Evolutionary conservation across 2,329 filamentous ascomycete species (phyloP), one percentile per base, ranked within the genome.

Genomic region (Trichoderma asperellum): DNA sequence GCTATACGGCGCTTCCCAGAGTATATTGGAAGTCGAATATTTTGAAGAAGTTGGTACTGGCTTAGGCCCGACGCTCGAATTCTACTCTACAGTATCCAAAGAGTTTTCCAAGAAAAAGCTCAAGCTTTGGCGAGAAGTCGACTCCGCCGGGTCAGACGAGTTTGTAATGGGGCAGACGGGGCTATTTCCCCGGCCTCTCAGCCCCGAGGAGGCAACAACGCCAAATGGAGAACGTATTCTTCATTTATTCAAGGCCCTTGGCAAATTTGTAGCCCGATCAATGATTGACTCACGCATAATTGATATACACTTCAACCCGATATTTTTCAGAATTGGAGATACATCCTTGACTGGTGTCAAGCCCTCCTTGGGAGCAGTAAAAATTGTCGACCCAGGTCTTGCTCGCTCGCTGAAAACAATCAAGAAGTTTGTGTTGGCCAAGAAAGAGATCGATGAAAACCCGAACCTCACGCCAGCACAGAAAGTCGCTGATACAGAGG

Each of bases 221-320:
- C 91, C 96, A 58, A 91, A 92, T 69, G 94, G 94, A n/a, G 92
- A 95, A 81, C 92, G 93, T 74, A 90, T 97, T 52, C 83, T 97
- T 40, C 91, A 96, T 74, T 83, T 97, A 21, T 99, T 97, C 84
- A 96, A 91, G 79, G 91, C 95, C 77, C 89, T 99, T 27, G 96
- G 96, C 74, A 98, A 97, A 77, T 99, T 99, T 78, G 94, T 98
- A 59, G 96, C 96, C 35, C 90, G 96, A 62, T 97, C 96, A 0
- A 98, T 99, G 96, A 91, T 99, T 65, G 96, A 99, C 78, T 97
- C 95, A 0, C 89, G 96, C 66, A 98, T 99, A 77, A 97, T 99
- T 74, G 96, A 99, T 76, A 90, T 99, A 73, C 96, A 95, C 68
- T 96, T 99, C 81, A 99, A 97, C 77, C 92, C 96, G 1, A 97